phyloP scores from a whole-genome alignment of 2,329 filamentous ascomycete genomes.

The Claviceps quebecensis region DNA sequence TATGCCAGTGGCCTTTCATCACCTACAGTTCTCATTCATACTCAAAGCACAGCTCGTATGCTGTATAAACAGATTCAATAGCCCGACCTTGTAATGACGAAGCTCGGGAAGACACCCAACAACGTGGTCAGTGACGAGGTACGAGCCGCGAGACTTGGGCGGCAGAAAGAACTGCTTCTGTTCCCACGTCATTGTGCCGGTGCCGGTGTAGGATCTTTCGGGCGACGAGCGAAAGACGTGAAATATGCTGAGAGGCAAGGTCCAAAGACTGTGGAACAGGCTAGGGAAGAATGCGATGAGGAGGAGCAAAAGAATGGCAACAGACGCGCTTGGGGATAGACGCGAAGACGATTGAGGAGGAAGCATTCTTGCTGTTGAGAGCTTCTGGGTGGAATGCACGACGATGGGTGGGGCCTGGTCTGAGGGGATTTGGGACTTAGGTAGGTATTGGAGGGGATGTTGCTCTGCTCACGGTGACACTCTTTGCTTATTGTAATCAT shows the following conservation, averaged over 20 bases:
- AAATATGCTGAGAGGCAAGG: slow-evolving; percentile 30
- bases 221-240: slow-evolving; percentile 18
- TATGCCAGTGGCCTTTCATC: background rate
- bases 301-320: slow-evolving; percentile 33
- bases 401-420: slow-evolving; percentile 2
- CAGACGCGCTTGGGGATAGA: slow-evolving; percentile 24
- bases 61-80: slow-evolving; percentile 84
- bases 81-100: slow-evolving; percentile 65
- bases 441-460: background rate
- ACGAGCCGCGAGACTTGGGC: slow-evolving; percentile 63
- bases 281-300: slow-evolving; percentile 37
- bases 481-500: no score
- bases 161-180: slow-evolving; percentile 79
- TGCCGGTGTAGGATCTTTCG: slow-evolving; percentile 15
- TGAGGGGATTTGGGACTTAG: background rate
- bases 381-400: slow-evolving; percentile 2
- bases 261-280: slow-evolving; percentile 38
- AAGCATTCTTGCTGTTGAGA: background rate
- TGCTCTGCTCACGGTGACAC: no score
- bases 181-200: slow-evolving; percentile 52
- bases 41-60: slow-evolving; percentile 86
- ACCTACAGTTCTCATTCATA: slow-evolving; percentile 74
- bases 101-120: slow-evolving; percentile 63
- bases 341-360: slow-evolving; percentile 9
- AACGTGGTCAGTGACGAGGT: slow-evolving; percentile 75